Conservation (phyloP, 1,139 yeast species). For the Arxiozyma heterogenica region DNA sequence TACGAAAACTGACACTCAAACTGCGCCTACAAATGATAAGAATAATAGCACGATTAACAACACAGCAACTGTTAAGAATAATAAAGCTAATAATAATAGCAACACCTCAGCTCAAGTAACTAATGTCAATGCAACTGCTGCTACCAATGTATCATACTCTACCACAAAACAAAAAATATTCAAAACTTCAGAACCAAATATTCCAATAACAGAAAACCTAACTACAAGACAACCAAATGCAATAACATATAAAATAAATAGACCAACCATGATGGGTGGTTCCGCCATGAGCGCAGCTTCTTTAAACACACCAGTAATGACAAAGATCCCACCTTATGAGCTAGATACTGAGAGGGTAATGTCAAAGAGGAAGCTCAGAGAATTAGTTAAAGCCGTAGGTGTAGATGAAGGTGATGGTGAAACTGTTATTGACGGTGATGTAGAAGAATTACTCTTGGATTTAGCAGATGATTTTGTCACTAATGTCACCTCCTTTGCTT, state of each 20-base stretch:
- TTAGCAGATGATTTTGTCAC: slow-evolving; percentile 93
- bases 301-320: slow-evolving; percentile 65
- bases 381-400: slow-evolving; percentile 73
- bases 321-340: slow-evolving; percentile 74
- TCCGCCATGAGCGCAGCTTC: slow-evolving; percentile 59
- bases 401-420: slow-evolving; percentile 83
- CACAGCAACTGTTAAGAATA: slow-evolving; percentile 2
- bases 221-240: slow-evolving; percentile 59
- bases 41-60: too few species aligned
- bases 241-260: slow-evolving; percentile 49
- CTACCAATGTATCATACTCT: slow-evolving; percentile 22
- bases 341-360: slow-evolving; percentile 75
- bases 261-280: slow-evolving; percentile 87
- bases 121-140: slow-evolving; percentile 37
- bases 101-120: slow-evolving; percentile 28
- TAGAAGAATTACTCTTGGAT: slow-evolving; percentile 81
- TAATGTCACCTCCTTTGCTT: slow-evolving; percentile 84
- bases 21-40: background rate
- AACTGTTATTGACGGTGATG: slow-evolving; percentile 90
- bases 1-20: background rate
- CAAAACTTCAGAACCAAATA: slow-evolving; percentile 58
- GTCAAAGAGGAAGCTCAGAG: slow-evolving; percentile 80
- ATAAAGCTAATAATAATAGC: slow-evolving; percentile 4
- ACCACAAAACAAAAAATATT: slow-evolving; percentile 39
- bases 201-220: slow-evolving; percentile 63